A percentile compares a stretch with the other conserved stretches of the same genome.
Evolutionary conservation across 768 basidiomycete genomes (phyloP).

Genomic region (Rhizopogon rudus): DNA sequence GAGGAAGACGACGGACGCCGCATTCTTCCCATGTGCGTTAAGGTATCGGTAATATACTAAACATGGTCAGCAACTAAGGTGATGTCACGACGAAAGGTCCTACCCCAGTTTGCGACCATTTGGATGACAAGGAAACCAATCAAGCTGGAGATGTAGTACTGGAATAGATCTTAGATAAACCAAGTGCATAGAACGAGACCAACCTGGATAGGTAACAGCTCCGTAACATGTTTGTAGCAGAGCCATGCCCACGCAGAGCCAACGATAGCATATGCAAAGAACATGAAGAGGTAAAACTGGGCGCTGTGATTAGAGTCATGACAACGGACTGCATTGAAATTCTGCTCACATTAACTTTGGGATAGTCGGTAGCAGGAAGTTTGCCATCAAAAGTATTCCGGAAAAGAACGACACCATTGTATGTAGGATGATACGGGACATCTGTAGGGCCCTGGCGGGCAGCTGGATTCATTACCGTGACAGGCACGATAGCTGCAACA

Average conservation of each 20-base stretch:
- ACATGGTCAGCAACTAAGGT: constrained; percentile 6
- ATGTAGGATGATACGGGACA: constrained; percentile 67
- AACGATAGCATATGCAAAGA: constrained; percentile 68
- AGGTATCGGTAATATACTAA: constrained; percentile 91
- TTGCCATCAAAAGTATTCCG: constrained; percentile 84
- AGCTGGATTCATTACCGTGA: constrained; percentile 60
- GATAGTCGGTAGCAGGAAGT: constrained; percentile 91
- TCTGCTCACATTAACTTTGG: constrained; percentile 83
- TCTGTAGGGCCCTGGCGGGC: constrained; percentile 40
- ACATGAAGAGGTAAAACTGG: constrained; percentile 87
- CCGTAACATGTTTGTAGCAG: constrained; percentile 74
- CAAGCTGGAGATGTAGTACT: constrained; percentile 92
- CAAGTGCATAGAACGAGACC: constrained; percentile 9
- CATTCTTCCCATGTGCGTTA: constrained; percentile 76
- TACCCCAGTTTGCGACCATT: constrained; percentile 90
- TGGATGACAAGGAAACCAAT: constrained; percentile 86
- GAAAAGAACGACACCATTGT: constrained; percentile 78
- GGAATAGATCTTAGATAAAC: constrained; percentile 1
- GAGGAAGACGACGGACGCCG: constrained; percentile 82
- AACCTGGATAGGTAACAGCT: constrained; percentile 87
- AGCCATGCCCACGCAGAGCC: constrained; percentile 77
- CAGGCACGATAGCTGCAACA: constrained; percentile 73
- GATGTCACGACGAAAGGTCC: constrained; percentile 8
- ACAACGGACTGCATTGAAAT: neutral
- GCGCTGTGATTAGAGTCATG: neutral